Percentiles rank a stretch among this genome's conserved stretches.
phyloP scores from a whole-genome alignment of 2,329 filamentous ascomycete genomes.

The Stagonosporopsis chrysanthemi region DNA sequence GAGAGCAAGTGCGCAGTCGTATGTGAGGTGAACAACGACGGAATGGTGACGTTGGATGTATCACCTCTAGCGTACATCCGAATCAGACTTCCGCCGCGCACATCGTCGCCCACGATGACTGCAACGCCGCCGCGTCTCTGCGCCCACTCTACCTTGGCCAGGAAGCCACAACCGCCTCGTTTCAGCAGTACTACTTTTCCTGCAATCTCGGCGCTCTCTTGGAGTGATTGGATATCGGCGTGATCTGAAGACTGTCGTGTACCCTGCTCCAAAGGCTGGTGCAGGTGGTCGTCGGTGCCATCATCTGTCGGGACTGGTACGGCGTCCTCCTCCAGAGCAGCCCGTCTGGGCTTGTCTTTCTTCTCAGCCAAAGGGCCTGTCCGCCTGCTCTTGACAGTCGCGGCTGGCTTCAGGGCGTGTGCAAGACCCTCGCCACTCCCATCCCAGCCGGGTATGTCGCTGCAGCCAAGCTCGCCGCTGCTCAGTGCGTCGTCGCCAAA shows the following conservation, averaged over 20 bases:
- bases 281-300: slow-evolving; percentile 85
- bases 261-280: slow-evolving; percentile 55
- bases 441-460: slow-evolving; percentile 89
- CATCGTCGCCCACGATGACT: slow-evolving; percentile 92
- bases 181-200: slow-evolving; percentile 93
- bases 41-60: slow-evolving; percentile 92
- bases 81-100: slow-evolving; percentile 84
- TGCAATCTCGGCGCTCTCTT: slow-evolving; percentile 89
- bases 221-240: slow-evolving; percentile 89
- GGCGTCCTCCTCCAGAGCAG: slow-evolving; percentile 1
- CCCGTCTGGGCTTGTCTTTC: slow-evolving; percentile 10
- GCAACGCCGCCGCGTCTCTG: slow-evolving; percentile 88
- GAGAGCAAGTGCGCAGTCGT: slow-evolving; percentile 94
- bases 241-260: slow-evolving; percentile 55
- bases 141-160: slow-evolving; percentile 97
- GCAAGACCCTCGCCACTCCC: slow-evolving; percentile 53
- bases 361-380: slow-evolving; percentile 16
- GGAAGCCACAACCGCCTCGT: slow-evolving; percentile 91
- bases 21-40: slow-evolving; percentile 91
- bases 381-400: slow-evolving; percentile 15
- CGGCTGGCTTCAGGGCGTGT: slow-evolving; percentile 12
- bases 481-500: slow-evolving; percentile 79
- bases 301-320: slow-evolving; percentile 60
- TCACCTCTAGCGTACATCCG: slow-evolving; percentile 99
- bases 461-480: slow-evolving; percentile 87